Evolutionary conservation across 2,329 filamentous ascomycete genomes (phyloP), one percentile per base, ranked within the genome.

Genomic region (Trichophyton equinum): DNA sequence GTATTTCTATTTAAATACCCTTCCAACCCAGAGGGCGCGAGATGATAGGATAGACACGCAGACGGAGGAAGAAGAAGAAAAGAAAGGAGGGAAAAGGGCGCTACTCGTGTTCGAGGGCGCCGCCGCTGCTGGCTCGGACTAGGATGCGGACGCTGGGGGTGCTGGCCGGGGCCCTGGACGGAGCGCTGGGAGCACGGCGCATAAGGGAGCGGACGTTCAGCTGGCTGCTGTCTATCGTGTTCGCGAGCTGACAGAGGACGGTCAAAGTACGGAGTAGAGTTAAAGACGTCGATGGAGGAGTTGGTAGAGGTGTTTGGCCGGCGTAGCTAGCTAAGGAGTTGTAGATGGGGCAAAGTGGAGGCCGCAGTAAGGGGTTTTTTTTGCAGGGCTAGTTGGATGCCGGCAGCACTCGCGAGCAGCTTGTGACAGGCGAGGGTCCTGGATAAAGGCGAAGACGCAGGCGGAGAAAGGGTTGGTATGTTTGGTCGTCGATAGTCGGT

Each of bases 71-170:
- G 40, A 47, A 20, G 18, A 47, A 47, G 20, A 25, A 22, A 57
- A 56, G 44, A 62, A 56, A 18, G 33, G 33, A 15, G 33, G 8
- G n/a, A 58, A 58, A 33, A 38, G n/a, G 55, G 55, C 55, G 33
- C 20, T 57, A 44, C 55, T 30, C 33, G 55, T 40, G 33, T 53
- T 30, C 49, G 49, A 53, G 49, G 49, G 49, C 49, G 49, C 49
- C 22, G 49, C 49, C 49, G 49, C 49, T 25, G 49, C 49, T 53
- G 49, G 49, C 22, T 47, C 44, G 20, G 44, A 11, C 18, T 22
- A 2, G 18, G 22, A 25, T 22, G 49, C 30, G 18, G 49, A 53
- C 13, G 49, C 49, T 53, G 27, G 25, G 27, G 49, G 13, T 53
- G 49, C 22, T 47, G 44, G 44, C 44, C 44, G 22, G 49, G 49